Evolutionary conservation across 192 early-diverging fungal species (phyloP), one percentile per base, ranked within the genome.

Genomic region (Linnemannia elongata): DNA sequence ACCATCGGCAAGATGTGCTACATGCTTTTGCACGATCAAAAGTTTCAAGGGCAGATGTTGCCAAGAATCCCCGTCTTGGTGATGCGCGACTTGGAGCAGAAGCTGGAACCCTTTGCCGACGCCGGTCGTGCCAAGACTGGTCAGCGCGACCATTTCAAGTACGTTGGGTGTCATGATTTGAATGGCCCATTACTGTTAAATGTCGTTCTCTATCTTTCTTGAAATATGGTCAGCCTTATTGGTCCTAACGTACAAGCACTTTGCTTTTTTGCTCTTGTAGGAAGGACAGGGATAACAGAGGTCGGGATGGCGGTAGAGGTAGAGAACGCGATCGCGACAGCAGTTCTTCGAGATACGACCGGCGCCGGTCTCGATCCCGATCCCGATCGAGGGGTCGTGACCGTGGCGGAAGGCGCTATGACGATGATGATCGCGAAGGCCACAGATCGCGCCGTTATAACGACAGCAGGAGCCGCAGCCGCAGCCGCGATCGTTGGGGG

Each of bases 21-120:
- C 1, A 91, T 91, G 75, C 89, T 97, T 36, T 76, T 97, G 27
- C 93, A 91, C 24, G 96, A 96, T 4, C 89, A 92, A 79, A 97
- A 97, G 85, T 97, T 93, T 88, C 79, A 93, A 30, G 95, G 95
- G 6, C 95, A 95, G 13, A 96, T 97, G 57, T 76, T 97, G 33
- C 96, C 96, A 22, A 91, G 96, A 69, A 97, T 97, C 76, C 96
- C 96, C 0, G 94, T 96, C 2, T 93, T 94, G 13, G 94, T 97
- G 77, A 95, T 95, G 22, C 90, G 95, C 33, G 94, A 96, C 54
- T 85, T 97, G 54, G 92, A 93, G 63, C 82, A 90, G 60, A 96
- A 96, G 63, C 66, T 97, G 45, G 88, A 90, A 30, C 90, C 89
- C 18, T 91, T 88, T 68, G 91, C 85, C 1, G 85, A 87, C 22